Evolutionary conservation across 2,329 filamentous ascomycete species (phyloP).

Genomic region (Emmonsiellopsis sp.): DNA sequence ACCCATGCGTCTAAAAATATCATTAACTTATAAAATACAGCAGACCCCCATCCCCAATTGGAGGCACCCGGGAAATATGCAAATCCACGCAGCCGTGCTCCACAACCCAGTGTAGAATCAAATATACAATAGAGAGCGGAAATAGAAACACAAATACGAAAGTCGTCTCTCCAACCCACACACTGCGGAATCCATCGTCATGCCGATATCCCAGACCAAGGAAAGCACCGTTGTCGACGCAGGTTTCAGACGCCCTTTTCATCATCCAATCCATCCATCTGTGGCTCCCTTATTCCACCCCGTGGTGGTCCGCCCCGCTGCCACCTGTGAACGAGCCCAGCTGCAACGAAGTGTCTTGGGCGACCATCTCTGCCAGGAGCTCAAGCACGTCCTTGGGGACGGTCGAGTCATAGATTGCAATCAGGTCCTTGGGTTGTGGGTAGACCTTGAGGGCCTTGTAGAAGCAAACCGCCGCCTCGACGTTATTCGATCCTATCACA

Average conservation of each 20-base stretch:
- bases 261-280: background rate
- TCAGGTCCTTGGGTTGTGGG: conserved; percentile 83
- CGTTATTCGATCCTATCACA: conserved; percentile 29
- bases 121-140: background rate
- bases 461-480: conserved; percentile 88
- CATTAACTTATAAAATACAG: background rate
- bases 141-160: background rate
- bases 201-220: no score
- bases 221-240: no score
- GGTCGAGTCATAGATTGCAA: conserved; percentile 96
- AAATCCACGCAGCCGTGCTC: background rate
- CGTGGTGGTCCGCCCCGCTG: conserved; percentile 24
- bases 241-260: no score
- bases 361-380: conserved; percentile 96
- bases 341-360: conserved; percentile 67
- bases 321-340: conserved; percentile 41
- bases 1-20: background rate
- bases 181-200: no score
- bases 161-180: no score
- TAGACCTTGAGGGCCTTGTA: conserved; percentile 99
- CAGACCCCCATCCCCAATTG: background rate
- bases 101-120: background rate
- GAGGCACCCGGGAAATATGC: background rate
- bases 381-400: conserved; percentile 96
- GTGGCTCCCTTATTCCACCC: conserved; percentile 3